phyloP scores from a whole-genome alignment of 176 grass and related monocot species.

The Ananas comosus region DNA sequence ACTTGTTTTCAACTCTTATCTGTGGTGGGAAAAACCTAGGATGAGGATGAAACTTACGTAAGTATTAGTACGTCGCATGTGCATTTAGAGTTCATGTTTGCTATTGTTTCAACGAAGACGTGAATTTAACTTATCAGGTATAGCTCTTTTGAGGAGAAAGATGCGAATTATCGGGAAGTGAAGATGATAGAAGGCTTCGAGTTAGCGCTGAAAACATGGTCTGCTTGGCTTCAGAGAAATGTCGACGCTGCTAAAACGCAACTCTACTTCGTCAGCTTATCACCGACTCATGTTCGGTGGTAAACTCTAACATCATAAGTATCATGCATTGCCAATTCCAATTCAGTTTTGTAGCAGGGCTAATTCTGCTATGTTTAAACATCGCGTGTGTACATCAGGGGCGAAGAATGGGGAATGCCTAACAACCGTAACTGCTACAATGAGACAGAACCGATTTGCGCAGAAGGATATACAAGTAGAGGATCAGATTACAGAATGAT shows the following conservation, averaged over 20 bases:
- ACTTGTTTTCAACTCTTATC: slow-evolving; percentile 88
- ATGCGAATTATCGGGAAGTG: slow-evolving; percentile 48
- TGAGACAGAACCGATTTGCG: slow-evolving; percentile 28
- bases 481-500: slow-evolving; percentile 38
- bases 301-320: background rate
- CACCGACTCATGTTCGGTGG: slow-evolving; percentile 74
- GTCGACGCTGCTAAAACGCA: slow-evolving; percentile 44
- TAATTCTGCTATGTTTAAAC: slow-evolving; percentile 9
- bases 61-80: slow-evolving; percentile 10
- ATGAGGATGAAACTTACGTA: slow-evolving; percentile 87
- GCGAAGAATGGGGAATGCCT: slow-evolving; percentile 32
- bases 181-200: slow-evolving; percentile 65
- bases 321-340: background rate
- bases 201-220: slow-evolving; percentile 59
- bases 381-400: slow-evolving; percentile 6
- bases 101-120: background rate
- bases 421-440: slow-evolving; percentile 25
- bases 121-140: slow-evolving; percentile 31
- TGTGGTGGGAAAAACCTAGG: slow-evolving; percentile 91
- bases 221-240: slow-evolving; percentile 42
- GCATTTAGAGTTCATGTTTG: background rate
- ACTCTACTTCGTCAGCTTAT: slow-evolving; percentile 74
- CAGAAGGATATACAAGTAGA: slow-evolving; percentile 24
- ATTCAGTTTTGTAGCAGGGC: background rate
- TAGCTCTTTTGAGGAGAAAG: slow-evolving; percentile 51